Conservation (phyloP, 2,329 filamentous ascomycete species). For the Monilinia vaccinii-corymbosi region DNA sequence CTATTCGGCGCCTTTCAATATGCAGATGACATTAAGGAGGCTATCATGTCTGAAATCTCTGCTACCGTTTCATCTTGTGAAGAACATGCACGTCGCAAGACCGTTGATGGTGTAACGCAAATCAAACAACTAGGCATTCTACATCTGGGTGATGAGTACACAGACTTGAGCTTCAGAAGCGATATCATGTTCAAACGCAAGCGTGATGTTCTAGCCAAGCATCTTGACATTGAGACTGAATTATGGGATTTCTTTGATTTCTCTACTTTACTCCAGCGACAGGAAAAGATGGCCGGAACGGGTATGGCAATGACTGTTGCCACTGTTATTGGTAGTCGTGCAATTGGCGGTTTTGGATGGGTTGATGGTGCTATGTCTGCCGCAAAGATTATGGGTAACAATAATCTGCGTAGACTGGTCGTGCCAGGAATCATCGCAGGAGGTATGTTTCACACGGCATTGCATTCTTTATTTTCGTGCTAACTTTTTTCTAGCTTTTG, state of each 20-base stretch:
- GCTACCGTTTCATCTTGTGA: constrained; percentile 72
- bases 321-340: constrained; percentile 71
- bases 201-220: constrained; percentile 69
- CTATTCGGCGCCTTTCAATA: constrained; percentile 80
- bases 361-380: constrained; percentile 78
- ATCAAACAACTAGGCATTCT: constrained; percentile 84
- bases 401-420: constrained; percentile 71
- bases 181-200: constrained; percentile 85
- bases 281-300: constrained; percentile 91
- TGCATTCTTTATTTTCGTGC: constrained; percentile 26
- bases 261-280: constrained; percentile 69
- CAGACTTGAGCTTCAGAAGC: constrained; percentile 76
- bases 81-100: constrained; percentile 70
- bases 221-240: constrained; percentile 82
- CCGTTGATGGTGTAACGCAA: constrained; percentile 70
- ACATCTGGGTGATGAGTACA: constrained; percentile 81
- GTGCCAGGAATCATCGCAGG: constrained; percentile 71
- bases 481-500: constrained; percentile 44
- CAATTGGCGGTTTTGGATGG: constrained; percentile 81
- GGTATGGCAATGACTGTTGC: constrained; percentile 90
- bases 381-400: constrained; percentile 69
- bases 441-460: constrained; percentile 47
- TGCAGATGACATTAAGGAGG: constrained; percentile 83
- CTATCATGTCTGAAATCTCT: constrained; percentile 83
- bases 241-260: constrained; percentile 91